These are phyloP conservation scores for Kwoniella dendrophila DNA, from an alignment of 768 basidiomycete species.

Conservation along the genomic window DNA sequence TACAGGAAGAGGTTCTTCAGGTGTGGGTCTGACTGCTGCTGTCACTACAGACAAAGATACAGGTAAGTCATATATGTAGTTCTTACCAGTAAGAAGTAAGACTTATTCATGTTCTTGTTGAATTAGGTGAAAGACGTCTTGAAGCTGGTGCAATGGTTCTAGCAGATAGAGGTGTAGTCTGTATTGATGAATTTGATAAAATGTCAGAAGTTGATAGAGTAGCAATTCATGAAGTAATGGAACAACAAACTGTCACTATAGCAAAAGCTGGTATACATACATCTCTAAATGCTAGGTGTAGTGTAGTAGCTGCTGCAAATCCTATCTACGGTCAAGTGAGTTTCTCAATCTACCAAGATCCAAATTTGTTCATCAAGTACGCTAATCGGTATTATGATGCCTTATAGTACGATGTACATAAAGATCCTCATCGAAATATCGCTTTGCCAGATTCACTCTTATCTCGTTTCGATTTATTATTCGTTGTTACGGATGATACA, in stretches of 20 bases:
- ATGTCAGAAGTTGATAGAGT: conserved; percentile 99
- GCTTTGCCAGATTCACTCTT: conserved; percentile 95
- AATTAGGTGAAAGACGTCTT: conserved; percentile 72
- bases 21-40: conserved; percentile 97
- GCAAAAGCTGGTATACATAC: conserved; percentile 99
- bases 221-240: conserved; percentile 99
- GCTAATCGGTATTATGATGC: neutral
- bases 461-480: conserved; percentile 97
- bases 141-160: conserved; percentile 99
- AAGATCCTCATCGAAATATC: conserved; percentile 98
- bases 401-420: conserved; percentile 92
- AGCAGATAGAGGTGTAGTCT: conserved; percentile 96
- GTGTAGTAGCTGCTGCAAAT: conserved; percentile 96
- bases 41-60: conserved; percentile 98
- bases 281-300: conserved; percentile 94
- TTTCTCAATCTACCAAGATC: neutral
- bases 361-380: neutral
- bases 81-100: neutral
- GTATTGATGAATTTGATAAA: conserved; percentile 99
- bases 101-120: neutral
- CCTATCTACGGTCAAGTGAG: conserved; percentile 95
- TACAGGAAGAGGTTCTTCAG: conserved; percentile 95
- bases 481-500: conserved; percentile 97
- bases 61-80: conserved; percentile 58
- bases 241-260: conserved; percentile 98